A percentile compares a stretch with the other conserved stretches of the same genome.
These are phyloP conservation scores for Colletotrichum chrysophilum DNA, from an alignment of 2,329 filamentous ascomycete genomes.

Conservation along the genomic window DNA sequence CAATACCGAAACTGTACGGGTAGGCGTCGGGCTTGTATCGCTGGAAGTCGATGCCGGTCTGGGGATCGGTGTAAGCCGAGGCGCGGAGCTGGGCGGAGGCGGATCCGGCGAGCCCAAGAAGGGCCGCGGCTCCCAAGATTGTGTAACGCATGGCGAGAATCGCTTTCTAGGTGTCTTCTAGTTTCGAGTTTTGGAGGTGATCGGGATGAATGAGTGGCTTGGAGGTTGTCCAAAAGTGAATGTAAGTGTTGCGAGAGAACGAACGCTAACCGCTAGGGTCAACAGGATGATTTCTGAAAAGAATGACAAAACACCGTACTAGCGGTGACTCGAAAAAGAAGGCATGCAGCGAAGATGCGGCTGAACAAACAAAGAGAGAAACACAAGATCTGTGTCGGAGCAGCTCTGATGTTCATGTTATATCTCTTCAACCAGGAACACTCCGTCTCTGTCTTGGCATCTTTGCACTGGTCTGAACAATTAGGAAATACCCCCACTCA, in stretches of 20 bases:
- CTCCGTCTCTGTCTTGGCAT: not conserved
- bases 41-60: constrained; percentile 44
- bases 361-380: not conserved
- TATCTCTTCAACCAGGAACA: not conserved
- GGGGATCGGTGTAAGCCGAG: constrained; percentile 42
- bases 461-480: not conserved
- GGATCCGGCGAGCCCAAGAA: constrained; percentile 26
- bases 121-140: constrained; percentile 11
- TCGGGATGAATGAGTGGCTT: not conserved
- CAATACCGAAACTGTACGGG: constrained; percentile 54
- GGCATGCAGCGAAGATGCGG: constrained; percentile 6
- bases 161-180: not conserved
- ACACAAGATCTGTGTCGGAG: not conserved
- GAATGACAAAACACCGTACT: constrained; percentile 15
- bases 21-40: constrained; percentile 17
- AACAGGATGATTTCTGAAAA: not conserved
- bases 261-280: constrained; percentile 14
- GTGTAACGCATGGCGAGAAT: constrained; percentile 18
- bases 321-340: constrained; percentile 12
- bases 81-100: constrained; percentile 26
- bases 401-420: not conserved
- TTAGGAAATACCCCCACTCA: not conserved
- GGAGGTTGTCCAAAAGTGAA: not conserved
- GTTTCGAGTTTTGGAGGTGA: not conserved
- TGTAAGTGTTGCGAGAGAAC: not conserved